Base-by-base conservation (phyloP, 106 monocot genomes). In the Alisma plantagoaquatica region DNA sequence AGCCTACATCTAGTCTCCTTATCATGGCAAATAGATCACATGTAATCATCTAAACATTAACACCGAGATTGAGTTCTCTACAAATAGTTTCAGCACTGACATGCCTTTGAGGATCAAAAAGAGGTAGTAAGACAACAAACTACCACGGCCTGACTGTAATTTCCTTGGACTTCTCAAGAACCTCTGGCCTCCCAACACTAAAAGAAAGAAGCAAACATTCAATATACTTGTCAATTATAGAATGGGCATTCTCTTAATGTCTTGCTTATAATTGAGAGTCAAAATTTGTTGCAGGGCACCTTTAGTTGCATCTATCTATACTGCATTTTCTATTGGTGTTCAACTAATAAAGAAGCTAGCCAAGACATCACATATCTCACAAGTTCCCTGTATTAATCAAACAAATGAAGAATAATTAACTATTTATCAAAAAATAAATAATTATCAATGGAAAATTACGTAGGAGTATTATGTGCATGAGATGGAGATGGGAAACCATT, bases 31-130 rank as follows among this genome's bases (percentile, higher is more conserved):
- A 53, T 58, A 64, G 72, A 53, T 72, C 72, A 10, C 72, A 63
- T 72, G 50, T 91, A 41, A 91, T 91, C 90, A 91, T 91, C 71
- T 91, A 84, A 2, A 91, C 90, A 62, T 91, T 91, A 23, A 91
- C 90, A 49, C 90, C 90, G 28, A 91, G 84, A 54, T 80, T 59
- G 19, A 91, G 84, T 66, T 83, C 90, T 59, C 73, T 68, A 20
- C 84, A 77, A 10, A 91, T 91, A 41, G 90, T 91, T 60, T 91
- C 90, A 4, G 90, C 90, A 60, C 90, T 91, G 44, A 84, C 90
- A 33, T 91, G 90, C 56, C 90, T 70, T 25, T 83, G 90, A 11
- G 90, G 90, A 48, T 91, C 90, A 54, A 91, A 91, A 10, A 91
- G 77, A 51, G 90, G 90, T 27, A 91, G 52, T 29, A 91, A 43